phyloP scores from a whole-genome alignment of 2,329 filamentous ascomycete genomes.

The Aspergillus calidoustus region DNA sequence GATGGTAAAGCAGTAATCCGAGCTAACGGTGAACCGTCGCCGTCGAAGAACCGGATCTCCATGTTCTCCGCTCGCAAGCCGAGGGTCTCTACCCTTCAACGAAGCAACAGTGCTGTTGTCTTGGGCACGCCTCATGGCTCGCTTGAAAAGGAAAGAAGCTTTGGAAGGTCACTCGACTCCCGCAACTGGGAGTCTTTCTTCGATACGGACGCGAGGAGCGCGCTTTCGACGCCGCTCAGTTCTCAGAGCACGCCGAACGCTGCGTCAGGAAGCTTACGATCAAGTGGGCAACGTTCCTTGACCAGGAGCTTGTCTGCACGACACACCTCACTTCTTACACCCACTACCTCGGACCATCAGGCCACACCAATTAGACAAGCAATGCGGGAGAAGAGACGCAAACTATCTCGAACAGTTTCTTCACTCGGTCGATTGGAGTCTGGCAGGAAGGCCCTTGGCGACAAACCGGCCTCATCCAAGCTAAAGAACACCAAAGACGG shows the following conservation, averaged over 20 bases:
- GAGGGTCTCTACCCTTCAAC: conserved; percentile 61
- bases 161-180: conserved; percentile 82
- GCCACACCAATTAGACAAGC: conserved; percentile 55
- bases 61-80: conserved; percentile 54
- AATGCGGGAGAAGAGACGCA: conserved; percentile 61
- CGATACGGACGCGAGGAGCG: conserved; percentile 77
- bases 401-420: conserved; percentile 64
- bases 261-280: conserved; percentile 79
- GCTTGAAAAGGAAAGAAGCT: conserved; percentile 55
- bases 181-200: conserved; percentile 91
- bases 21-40: conserved; percentile 71
- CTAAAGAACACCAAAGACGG: conserved; percentile 37
- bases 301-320: conserved; percentile 61
- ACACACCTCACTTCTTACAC: conserved; percentile 44
- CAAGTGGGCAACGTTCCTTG: conserved; percentile 62
- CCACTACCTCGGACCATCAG: conserved; percentile 46
- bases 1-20: conserved; percentile 91
- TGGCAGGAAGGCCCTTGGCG: conserved; percentile 36
- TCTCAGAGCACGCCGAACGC: conserved; percentile 68
- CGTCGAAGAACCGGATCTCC: conserved; percentile 58
- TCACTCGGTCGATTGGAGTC: conserved; percentile 67
- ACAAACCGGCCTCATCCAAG: conserved; percentile 42
- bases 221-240: conserved; percentile 79
- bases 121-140: conserved; percentile 63
- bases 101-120: conserved; percentile 72